These are phyloP conservation scores for Colletotrichum echinochloae DNA, from an alignment of 2,329 filamentous ascomycete genomes.

Conservation along the genomic window DNA sequence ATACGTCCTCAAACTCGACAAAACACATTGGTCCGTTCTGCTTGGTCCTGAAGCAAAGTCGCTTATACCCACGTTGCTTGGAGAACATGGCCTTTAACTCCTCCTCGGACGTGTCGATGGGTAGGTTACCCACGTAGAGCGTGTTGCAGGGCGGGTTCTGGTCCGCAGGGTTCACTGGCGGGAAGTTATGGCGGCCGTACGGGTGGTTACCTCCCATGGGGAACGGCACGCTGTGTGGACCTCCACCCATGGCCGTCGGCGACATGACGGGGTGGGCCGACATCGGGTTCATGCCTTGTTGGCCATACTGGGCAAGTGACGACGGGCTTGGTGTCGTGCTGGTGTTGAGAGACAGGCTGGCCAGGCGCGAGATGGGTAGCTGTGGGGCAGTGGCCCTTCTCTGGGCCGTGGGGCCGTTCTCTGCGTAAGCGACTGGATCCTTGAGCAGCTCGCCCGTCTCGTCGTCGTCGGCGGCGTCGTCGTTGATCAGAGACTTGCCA, in stretches of 20 bases:
- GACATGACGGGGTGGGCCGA: conserved; percentile 65
- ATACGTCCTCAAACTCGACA: conserved; percentile 95
- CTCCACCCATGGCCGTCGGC: conserved; percentile 63
- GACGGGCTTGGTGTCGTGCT: conserved; percentile 62
- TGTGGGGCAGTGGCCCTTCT: conserved; percentile 80
- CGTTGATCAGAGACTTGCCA: conserved; percentile 79
- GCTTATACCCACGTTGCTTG: conserved; percentile 93
- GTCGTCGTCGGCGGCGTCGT: conserved; percentile 73
- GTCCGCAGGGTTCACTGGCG: conserved; percentile 92
- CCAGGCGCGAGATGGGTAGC: conserved; percentile 76
- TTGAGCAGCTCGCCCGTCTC: conserved; percentile 79
- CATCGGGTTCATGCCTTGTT: conserved; percentile 46
- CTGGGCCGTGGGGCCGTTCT: conserved; percentile 67
- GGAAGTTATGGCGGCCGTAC: conserved; percentile 70
- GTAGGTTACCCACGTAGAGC: conserved; percentile 96
- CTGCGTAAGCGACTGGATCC: conserved; percentile 78
- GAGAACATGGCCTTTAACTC: conserved; percentile 95
- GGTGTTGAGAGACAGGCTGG: conserved; percentile 78
- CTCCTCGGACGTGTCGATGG: conserved; percentile 91
- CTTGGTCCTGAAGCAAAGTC: conserved; percentile 94
- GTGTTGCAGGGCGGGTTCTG: conserved; percentile 99
- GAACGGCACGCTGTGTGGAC: conserved; percentile 46
- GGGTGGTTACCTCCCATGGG: conserved; percentile 48
- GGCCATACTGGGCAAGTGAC: conserved; percentile 62
- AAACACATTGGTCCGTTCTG: conserved; percentile 98